Evolutionary conservation across 352 stramenopile species (phyloP), one percentile per base, ranked within the genome.

Genomic region (Phytophthora pseudosyringae): DNA sequence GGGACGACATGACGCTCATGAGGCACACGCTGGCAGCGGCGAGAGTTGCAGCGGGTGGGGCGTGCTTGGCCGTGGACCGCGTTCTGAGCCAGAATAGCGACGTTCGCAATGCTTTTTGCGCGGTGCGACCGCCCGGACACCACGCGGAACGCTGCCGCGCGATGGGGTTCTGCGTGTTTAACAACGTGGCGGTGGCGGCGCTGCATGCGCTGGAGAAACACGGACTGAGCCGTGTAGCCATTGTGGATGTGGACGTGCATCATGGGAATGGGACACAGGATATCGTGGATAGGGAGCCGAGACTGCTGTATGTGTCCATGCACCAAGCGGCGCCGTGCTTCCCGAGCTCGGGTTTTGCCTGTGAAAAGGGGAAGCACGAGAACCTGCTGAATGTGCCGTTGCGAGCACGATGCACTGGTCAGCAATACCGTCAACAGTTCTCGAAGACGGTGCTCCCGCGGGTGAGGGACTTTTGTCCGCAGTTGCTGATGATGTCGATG

Each of bases 131-230:
- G 2, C 83, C 83, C 1, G 83, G 83, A 9, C 80, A 91, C 45
- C 82, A 91, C 40, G 80, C 82, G 1, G 76, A 85, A 35, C 67
- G 73, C 9, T 65, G 73, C 39, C 58, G 67, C 5, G 69, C 78
- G 0, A 87, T 88, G 76, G 76, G 94, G 21, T 99, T 99, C 69
- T 99, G 96, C 64, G 89, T 98, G 33, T 98, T 98, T 60, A 99
- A 99, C 59, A 98, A 98, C 59, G 89, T 98, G 16, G 94, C 90
- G 36, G 81, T 98, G 44, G 95, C 86, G n/a, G 95, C 94, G 15
- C 76, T 98, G 51, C 93, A 99, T 77, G 94, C 94, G 4, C 68
- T 98, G 18, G 88, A 91, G 8, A 71, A 73, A 10, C 64, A 90
- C 38, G 58, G 79, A 21, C 33, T 90, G 26, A 49, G 5, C 32